These are phyloP conservation scores for Fusarium nygamai DNA, from an alignment of 2,329 filamentous ascomycete species.

Conservation along the genomic window DNA sequence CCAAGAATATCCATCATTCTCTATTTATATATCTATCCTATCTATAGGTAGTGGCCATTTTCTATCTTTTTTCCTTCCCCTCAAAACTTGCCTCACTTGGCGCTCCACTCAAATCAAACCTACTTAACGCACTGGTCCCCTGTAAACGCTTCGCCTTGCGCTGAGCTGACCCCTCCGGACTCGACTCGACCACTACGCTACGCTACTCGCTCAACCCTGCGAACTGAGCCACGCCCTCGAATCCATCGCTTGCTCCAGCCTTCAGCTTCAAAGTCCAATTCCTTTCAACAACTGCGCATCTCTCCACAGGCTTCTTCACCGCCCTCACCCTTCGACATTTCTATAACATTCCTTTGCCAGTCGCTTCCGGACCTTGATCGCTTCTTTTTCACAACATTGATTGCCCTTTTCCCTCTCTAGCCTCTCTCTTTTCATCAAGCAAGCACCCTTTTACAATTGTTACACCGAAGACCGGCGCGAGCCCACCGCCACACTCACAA, in stretches of 20 bases:
- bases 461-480: slow-evolving; percentile 22
- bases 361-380: slow-evolving; percentile 23
- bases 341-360: slow-evolving; percentile 23
- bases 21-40: background rate
- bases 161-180: slow-evolving; percentile 14
- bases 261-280: slow-evolving; percentile 19
- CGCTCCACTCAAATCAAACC: slow-evolving; percentile 14
- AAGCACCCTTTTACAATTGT: slow-evolving; percentile 3
- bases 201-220: background rate
- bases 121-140: background rate
- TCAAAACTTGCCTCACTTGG: background rate
- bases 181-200: background rate
- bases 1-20: background rate
- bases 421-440: background rate
- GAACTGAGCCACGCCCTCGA: slow-evolving; percentile 29
- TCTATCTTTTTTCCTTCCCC: background rate
- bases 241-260: slow-evolving; percentile 22
- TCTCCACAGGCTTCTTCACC: slow-evolving; percentile 19
- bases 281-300: slow-evolving; percentile 29
- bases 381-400: slow-evolving; percentile 2
- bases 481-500: slow-evolving; percentile 28
- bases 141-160: slow-evolving; percentile 29
- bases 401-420: background rate
- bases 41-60: background rate
- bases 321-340: slow-evolving; percentile 3